Evolutionary conservation across 1,284 basidiomycete genomes (phyloP).

Genomic region (Cutaneotrichosporon mucoides): DNA sequence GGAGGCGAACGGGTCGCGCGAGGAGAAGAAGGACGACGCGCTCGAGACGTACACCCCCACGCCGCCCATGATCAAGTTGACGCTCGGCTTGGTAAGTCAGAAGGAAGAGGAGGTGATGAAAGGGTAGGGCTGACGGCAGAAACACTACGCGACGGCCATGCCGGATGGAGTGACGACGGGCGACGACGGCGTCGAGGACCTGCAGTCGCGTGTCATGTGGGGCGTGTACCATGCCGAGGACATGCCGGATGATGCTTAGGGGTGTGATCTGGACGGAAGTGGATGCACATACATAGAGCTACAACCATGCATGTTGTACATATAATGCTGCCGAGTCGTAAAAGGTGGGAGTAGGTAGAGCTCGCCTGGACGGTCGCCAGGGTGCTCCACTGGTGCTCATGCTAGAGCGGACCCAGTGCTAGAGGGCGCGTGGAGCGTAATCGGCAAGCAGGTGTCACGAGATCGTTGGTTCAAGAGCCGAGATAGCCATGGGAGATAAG

Average conservation of each 20-base stretch:
- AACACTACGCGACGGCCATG: constrained; percentile 53
- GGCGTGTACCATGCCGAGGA: constrained; percentile 7
- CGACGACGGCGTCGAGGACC: constrained; percentile 53
- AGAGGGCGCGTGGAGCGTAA: too few relatives aligned
- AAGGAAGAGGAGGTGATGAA: too few relatives aligned
- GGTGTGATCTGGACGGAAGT: neutral
- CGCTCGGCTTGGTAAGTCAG: constrained; percentile 56
- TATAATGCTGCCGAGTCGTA: too few relatives aligned
- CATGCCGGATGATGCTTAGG: constrained; percentile 13
- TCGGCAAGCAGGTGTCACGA: too few relatives aligned
- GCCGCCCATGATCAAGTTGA: constrained; percentile 64
- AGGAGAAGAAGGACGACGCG: constrained; percentile 20
- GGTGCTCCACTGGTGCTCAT: too few relatives aligned
- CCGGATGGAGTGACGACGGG: constrained; percentile 53
- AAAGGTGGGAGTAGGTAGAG: too few relatives aligned
- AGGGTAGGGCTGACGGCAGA: constrained; percentile 17
- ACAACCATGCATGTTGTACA: too few relatives aligned
- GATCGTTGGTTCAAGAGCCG: too few relatives aligned
- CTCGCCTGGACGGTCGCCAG: too few relatives aligned
- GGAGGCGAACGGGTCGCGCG: too few relatives aligned
- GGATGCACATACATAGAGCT: neutral
- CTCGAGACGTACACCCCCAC: constrained; percentile 59
- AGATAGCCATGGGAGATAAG: too few relatives aligned
- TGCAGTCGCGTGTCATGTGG: constrained; percentile 55
- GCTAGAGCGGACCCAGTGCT: too few relatives aligned